Evolutionary conservation across 768 basidiomycete species (phyloP), one percentile per base, ranked within the genome.

Genomic region (Panaeolus papilionaceus): DNA sequence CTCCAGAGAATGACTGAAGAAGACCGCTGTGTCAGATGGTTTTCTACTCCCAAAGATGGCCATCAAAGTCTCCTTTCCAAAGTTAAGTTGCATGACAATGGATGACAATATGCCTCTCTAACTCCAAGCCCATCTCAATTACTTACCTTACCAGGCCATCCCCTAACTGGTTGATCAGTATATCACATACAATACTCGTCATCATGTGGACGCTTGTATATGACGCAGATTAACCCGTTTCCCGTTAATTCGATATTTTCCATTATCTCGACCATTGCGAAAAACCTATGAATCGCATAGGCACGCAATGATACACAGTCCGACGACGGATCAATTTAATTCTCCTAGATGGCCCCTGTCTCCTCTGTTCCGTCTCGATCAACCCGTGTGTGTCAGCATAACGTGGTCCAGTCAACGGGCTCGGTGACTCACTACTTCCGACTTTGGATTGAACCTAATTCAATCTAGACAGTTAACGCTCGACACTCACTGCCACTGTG

Each of bases 311-410:
- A 18, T 6, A 20, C 47, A 49, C 47, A 49, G 47, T 20, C 62
- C 62, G 37, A 62, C 14, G 6, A 64, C 42, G 63, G 63, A 64
- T 44, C 42, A 49, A 49, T 49, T 49, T 49, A n/a, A 23, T 23
- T 44, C 47, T 49, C 47, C 20, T 20, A 23, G 47, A 49, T 18
- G 18, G 14, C 47, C 47, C 47, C 44, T 45, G 44, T 23, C 9
- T 18, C 8, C 47, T 23, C 47, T 26, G 47, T 49, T 49, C 47
- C 47, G 47, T 20, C 9, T 23, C 3, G 4, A 9, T 23, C 20
- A 20, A 20, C n/a, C 47, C 47, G 47, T n/a, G 23, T 26, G 20
- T 49, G 47, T 20, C 47, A 23, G n/a, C 10, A 26, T 49, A 23
- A 49, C 20, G 47, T 49, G 8, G 8, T 23, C 8, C 47, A 49